phyloP scores from a whole-genome alignment of 2,329 filamentous ascomycete species.

The Alternaria arborescens region DNA sequence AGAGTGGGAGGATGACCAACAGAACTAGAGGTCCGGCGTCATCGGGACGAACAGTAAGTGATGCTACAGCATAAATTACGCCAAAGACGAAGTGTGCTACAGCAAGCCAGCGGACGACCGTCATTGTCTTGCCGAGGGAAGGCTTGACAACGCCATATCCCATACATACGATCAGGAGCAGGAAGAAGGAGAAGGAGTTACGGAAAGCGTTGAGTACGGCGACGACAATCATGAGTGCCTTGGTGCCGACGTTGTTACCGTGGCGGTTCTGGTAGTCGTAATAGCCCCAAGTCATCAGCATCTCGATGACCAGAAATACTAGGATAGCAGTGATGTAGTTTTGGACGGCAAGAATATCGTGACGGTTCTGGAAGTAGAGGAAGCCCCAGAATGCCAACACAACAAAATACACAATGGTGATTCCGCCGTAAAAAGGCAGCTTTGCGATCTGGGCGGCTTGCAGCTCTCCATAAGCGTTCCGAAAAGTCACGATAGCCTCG shows the following conservation, averaged over 20 bases:
- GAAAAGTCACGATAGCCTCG: slow-evolving; percentile 84
- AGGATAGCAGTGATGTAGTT: slow-evolving; percentile 99
- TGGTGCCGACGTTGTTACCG: slow-evolving; percentile 82
- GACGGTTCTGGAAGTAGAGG: slow-evolving; percentile 91
- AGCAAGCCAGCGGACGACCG: slow-evolving; percentile 88
- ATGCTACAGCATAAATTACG: slow-evolving; percentile 89
- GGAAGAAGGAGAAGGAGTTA: slow-evolving; percentile 98
- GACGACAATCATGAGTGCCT: slow-evolving; percentile 88
- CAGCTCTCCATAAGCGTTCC: slow-evolving; percentile 95
- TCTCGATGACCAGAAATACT: slow-evolving; percentile 91
- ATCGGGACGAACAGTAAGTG: slow-evolving; percentile 87
- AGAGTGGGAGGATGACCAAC: slow-evolving; percentile 90
- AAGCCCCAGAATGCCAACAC: slow-evolving; percentile 91
- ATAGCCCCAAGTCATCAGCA: slow-evolving; percentile 98
- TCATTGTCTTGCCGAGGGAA: slow-evolving; percentile 90
- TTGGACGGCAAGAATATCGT: slow-evolving; percentile 94
- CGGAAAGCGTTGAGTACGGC: slow-evolving; percentile 90
- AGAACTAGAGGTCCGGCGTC: slow-evolving; percentile 89
- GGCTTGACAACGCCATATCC: slow-evolving; percentile 98
- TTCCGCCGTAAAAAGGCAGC: slow-evolving; percentile 93
- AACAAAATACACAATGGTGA: slow-evolving; percentile 92
- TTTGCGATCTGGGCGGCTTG: slow-evolving; percentile 96
- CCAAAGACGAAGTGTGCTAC: slow-evolving; percentile 95
- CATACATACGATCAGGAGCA: slow-evolving; percentile 98
- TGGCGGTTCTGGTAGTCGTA: slow-evolving; percentile 96